Base-by-base conservation (phyloP, 2,329 filamentous ascomycete species). In the Fusarium sp. region DNA sequence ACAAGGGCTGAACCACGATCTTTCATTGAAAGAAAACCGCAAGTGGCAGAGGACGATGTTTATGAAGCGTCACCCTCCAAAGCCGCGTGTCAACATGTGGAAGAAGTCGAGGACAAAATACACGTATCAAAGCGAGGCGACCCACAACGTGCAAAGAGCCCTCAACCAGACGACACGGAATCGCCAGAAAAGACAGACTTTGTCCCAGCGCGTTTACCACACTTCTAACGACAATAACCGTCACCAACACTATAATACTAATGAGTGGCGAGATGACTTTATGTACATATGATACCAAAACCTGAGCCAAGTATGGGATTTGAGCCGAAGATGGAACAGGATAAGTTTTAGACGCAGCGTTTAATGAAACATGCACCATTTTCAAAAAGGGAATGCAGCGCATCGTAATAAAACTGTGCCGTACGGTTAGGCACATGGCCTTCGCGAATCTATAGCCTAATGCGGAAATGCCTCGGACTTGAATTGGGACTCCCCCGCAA, bases 171-270 rank as follows among this genome's bases (percentile, higher is more conserved):
- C 8, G 69, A 54, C 24, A 49, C 59, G 40, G 66, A 73, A 32
- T 45, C 56, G 18, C 59, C 52, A 10, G 61, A 70, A 47, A 66
- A 72, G 20, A 22, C 60, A 22, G 79, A 79, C 4, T 90, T 90
- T 70, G 81, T 90, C 24, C 88, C 88, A 6, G 89, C 89, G 38
- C 82, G 88, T 63, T 77, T 91, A 63, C 89, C 89, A 40, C 83
- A 83, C 57, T 88, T 90, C 79, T 80, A 80, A 69, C 87, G 66
- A 78, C n/a, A 27, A 30, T 25, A 25, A 25, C 25, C 25, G 25
- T 25, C 25, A 25, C 25, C 25, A 25, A 60, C 57, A 43, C 57
- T 59, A 60, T 73, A 74, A 66, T 59, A 66, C 54, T 67, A 73
- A 67, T 63, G 55, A 66, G 45, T 57, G 40, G 55, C 55, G 29